Conservation (phyloP, 2,329 filamentous ascomycete genomes). For the Monosporascus sp. region DNA sequence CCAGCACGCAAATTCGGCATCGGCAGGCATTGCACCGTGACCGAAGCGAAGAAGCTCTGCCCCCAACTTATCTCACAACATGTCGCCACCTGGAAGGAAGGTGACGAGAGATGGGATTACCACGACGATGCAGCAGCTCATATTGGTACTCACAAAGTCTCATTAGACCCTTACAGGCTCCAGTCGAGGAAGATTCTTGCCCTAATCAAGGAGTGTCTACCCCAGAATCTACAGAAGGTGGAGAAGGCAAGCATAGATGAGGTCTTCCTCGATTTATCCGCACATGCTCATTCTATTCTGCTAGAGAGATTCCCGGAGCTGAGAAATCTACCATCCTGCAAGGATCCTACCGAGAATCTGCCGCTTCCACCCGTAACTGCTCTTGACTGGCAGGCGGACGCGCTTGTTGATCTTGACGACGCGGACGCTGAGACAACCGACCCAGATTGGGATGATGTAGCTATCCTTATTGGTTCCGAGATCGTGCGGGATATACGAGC, state of each 20-base stretch:
- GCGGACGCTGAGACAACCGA: conserved; percentile 70
- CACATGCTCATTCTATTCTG: conserved; percentile 72
- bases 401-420: conserved; percentile 72
- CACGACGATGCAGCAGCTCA: conserved; percentile 72
- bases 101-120: conserved; percentile 89
- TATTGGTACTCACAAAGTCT: conserved; percentile 88
- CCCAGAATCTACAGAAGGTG: conserved; percentile 61
- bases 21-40: conserved; percentile 69
- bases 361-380: conserved; percentile 65
- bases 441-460: conserved; percentile 95
- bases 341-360: conserved; percentile 65
- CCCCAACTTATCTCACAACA: conserved; percentile 83
- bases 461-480: conserved; percentile 79
- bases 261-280: conserved; percentile 88
- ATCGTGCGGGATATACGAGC: conserved; percentile 74
- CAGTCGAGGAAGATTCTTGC: conserved; percentile 79
- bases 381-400: conserved; percentile 79
- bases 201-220: conserved; percentile 69
- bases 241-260: conserved; percentile 97
- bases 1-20: conserved; percentile 79
- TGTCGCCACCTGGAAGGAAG: conserved; percentile 91
- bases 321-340: conserved; percentile 60
- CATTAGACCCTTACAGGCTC: conserved; percentile 83
- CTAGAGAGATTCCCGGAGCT: conserved; percentile 75
- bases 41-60: conserved; percentile 82